These are phyloP conservation scores for Colletotrichum somersetense DNA, from an alignment of 2,329 filamentous ascomycete genomes.

Conservation along the genomic window DNA sequence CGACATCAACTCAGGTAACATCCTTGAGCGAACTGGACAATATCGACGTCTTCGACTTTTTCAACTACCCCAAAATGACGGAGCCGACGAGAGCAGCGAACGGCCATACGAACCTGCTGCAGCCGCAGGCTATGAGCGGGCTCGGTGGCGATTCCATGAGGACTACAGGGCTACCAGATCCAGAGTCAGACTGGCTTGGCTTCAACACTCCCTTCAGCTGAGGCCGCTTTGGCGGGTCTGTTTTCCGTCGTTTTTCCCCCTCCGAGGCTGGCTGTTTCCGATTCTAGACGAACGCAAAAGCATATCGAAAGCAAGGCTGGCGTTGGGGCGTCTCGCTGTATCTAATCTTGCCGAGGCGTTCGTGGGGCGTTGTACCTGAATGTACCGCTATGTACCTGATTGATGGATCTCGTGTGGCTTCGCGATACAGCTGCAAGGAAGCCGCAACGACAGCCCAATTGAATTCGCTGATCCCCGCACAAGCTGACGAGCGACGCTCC, in stretches of 20 bases:
- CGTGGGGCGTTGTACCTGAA: slow-evolving; percentile 22
- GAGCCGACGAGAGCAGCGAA: slow-evolving; percentile 40
- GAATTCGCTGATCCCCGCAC: slow-evolving; percentile 39
- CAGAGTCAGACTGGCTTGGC: slow-evolving; percentile 50
- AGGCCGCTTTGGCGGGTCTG: background rate
- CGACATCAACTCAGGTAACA: slow-evolving; percentile 54
- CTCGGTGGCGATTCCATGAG: slow-evolving; percentile 44
- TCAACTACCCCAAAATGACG: slow-evolving; percentile 56
- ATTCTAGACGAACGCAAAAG: slow-evolving; percentile 8
- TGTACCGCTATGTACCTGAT: slow-evolving; percentile 22
- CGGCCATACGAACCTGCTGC: slow-evolving; percentile 46
- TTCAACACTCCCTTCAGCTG: slow-evolving; percentile 40
- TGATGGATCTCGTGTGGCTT: slow-evolving; percentile 38
- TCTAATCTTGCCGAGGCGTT: slow-evolving; percentile 30
- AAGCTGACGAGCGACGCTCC: slow-evolving; percentile 26
- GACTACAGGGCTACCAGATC: slow-evolving; percentile 47
- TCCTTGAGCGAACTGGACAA: slow-evolving; percentile 57
- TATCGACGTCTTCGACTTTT: slow-evolving; percentile 61
- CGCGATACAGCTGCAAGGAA: slow-evolving; percentile 32
- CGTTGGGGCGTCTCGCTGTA: slow-evolving; percentile 2
- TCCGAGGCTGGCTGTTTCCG: background rate
- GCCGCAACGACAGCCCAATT: slow-evolving; percentile 31
- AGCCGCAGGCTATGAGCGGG: slow-evolving; percentile 45
- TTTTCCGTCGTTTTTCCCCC: background rate
- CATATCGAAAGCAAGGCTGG: slow-evolving; percentile 8